These are phyloP conservation scores for Haematococcus sp. DNA, from an alignment of 139 green algal species.

Conservation along the genomic window DNA sequence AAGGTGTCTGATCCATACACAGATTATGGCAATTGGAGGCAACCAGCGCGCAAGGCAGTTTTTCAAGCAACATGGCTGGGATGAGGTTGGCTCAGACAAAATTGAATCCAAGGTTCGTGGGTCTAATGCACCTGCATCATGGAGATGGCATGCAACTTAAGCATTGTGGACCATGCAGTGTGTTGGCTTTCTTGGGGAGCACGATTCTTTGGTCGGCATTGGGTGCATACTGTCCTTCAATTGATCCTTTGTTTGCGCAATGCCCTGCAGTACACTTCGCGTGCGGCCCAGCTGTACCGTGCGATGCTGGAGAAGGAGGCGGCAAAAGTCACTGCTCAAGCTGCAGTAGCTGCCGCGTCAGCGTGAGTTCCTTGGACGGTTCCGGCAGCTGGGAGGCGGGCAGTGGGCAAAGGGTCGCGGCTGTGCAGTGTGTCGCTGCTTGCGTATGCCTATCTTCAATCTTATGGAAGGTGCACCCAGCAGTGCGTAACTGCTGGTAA, in stretches of 20 bases:
- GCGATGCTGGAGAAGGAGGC: conserved; percentile 89
- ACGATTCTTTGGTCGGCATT: too few species aligned
- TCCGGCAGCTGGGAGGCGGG: too few species aligned
- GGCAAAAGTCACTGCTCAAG: conserved; percentile 35
- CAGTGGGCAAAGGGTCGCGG: too few species aligned
- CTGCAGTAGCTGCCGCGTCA: conserved; percentile 20
- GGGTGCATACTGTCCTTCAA: neutral
- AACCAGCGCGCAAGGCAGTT: conserved; percentile 87
- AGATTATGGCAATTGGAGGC: conserved; percentile 83
- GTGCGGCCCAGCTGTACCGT: conserved; percentile 89
- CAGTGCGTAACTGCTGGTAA: too few species aligned
- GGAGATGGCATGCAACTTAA: neutral
- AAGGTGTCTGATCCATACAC: conserved; percentile 3
- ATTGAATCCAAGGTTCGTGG: conserved; percentile 86
- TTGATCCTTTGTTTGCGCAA: neutral
- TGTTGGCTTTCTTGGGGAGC: too few species aligned
- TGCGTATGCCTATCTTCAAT: too few species aligned
- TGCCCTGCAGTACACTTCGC: conserved; percentile 87
- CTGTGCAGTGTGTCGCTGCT: too few species aligned
- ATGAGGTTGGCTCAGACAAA: conserved; percentile 85
- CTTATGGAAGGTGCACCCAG: too few species aligned
- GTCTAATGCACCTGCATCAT: neutral
- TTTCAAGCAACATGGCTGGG: conserved; percentile 99
- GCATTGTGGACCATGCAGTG: neutral
- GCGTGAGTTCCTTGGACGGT: neutral